Base-by-base conservation (phyloP, 768 basidiomycete species). In the Serendipita sp. region DNA sequence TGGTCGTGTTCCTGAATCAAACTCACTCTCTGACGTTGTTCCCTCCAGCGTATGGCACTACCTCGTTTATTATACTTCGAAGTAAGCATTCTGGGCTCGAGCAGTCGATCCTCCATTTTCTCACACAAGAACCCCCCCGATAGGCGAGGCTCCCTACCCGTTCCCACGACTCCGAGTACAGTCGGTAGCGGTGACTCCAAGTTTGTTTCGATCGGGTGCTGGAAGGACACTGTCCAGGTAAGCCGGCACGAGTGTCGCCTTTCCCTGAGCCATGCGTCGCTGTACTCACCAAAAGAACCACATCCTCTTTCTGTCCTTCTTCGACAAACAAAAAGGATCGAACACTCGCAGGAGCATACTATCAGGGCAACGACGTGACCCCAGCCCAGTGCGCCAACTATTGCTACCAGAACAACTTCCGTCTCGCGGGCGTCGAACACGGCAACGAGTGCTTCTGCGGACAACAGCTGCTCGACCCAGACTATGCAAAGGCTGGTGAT, bases 391-490 rank as follows among this genome's bases (percentile, higher is more conserved):
- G 53, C 26, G 30, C 53, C 2, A 34, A 31, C 24, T 58, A 5
- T n/a, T 63, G 62, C 11, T 41, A 38, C 24, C 16, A 14, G 16
- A 17, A 60, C 41, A 56, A 56, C 33, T 63, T 33, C 53, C 41
- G 50, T 24, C 38, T 63, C 1, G 53, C 51, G 3, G 62, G 62
- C 42, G 51, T 63, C 28, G 62, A 63, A 34, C 38, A 34, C 30
- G 62, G 62, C 14, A 45, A 58, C 22, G 62, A 38, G 7, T 63
- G 62, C 53, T 58, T 56, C 34, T 63, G 62, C 41, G 62, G 62
- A 17, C 26, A 58, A n/a, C 42, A 31, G 4, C 38, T 63, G 24
- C 24, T 58, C 53, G 20, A n/a, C 26, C 53, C 53, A 4, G 53
- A 58, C 9, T 33, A 26, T 28, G 53, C 53, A 22, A n/a, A 22